Conservation (phyloP, 2,329 filamentous ascomycete genomes). For the Parascedosporium putredinis region DNA sequence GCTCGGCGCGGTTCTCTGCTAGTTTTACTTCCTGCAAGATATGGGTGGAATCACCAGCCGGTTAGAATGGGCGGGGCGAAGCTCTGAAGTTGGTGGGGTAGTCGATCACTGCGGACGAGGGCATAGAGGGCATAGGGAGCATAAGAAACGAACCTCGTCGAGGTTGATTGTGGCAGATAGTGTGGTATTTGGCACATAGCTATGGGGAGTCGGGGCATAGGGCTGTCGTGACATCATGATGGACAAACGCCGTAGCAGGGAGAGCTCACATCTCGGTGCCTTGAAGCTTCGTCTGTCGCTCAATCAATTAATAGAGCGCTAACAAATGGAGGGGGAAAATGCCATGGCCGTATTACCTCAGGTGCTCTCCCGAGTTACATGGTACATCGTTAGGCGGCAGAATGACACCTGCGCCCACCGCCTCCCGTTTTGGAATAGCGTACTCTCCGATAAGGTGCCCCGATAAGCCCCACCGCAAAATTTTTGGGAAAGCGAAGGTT, state of each 20-base stretch:
- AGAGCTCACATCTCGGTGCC: conserved; percentile 1
- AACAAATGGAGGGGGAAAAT: too few species aligned
- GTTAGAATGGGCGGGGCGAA: conserved; percentile 16
- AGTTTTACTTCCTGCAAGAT: conserved; percentile 78
- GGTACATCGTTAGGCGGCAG: neutral
- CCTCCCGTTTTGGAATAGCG: neutral
- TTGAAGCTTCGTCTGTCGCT: neutral
- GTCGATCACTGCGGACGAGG: neutral
- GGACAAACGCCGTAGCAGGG: neutral
- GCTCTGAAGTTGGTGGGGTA: conserved; percentile 6
- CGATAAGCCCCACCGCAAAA: conserved; percentile 8
- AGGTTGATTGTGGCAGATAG: conserved; percentile 85
- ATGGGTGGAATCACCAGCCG: too few species aligned
- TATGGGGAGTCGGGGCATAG: conserved; percentile 83
- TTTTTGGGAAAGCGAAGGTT: conserved; percentile 2
- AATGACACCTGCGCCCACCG: neutral
- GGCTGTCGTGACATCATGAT: conserved; percentile 51
- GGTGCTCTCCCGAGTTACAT: too few species aligned
- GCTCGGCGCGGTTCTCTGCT: conserved; percentile 73
- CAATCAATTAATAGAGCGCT: too few species aligned
- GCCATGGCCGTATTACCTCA: too few species aligned
- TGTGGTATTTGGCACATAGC: conserved; percentile 77
- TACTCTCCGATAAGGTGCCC: neutral
- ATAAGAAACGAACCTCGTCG: conserved; percentile 66
- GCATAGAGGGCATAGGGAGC: too few species aligned